Percentiles rank a stretch among this genome's conserved stretches.
Conservation (phyloP, 2,329 filamentous ascomycete genomes). For the Cladophialophora bantiana region DNA sequence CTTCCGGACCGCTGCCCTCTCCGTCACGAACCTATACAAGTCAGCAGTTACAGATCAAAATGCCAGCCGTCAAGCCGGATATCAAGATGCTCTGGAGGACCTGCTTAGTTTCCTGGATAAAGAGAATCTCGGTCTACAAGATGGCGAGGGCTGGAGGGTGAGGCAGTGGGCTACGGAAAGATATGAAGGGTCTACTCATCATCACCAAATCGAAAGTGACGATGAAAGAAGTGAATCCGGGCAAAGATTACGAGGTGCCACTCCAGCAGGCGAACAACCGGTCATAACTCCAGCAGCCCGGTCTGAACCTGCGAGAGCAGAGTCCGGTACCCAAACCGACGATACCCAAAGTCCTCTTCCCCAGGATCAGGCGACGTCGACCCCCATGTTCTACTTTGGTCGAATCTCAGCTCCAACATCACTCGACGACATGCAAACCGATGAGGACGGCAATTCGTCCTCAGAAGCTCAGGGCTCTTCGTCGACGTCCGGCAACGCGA, state of each 20-base stretch:
- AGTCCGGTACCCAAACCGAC: conserved; percentile 36
- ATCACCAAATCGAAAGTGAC: conserved; percentile 49
- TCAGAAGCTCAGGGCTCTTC: conserved; percentile 38
- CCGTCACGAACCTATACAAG: conserved; percentile 96
- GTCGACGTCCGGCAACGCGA: conserved; percentile 40
- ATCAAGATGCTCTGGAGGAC: conserved; percentile 93
- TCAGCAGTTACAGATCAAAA: conserved; percentile 80
- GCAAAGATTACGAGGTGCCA: conserved; percentile 38
- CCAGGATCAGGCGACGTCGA: conserved; percentile 13
- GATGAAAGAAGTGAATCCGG: conserved; percentile 51
- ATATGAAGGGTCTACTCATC: conserved; percentile 50
- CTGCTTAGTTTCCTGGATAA: conserved; percentile 84
- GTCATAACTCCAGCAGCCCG: conserved; percentile 45
- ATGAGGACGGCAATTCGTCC: conserved; percentile 44
- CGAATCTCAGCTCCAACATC: conserved; percentile 15
- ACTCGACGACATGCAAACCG: conserved; percentile 51
- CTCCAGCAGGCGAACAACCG: conserved; percentile 38
- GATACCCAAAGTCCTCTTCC: conserved; percentile 41
- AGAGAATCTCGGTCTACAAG: conserved; percentile 76
- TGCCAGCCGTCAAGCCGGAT: conserved; percentile 78
- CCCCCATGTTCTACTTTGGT: conserved; percentile 36
- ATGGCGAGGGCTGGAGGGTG: conserved; percentile 76
- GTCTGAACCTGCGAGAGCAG: conserved; percentile 23
- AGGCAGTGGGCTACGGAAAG: conserved; percentile 65
- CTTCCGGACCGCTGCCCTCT: conserved; percentile 90